phyloP scores from a whole-genome alignment of 225 moss, liverwort and hornwort genomes.

The Marchantia polymorpha region DNA sequence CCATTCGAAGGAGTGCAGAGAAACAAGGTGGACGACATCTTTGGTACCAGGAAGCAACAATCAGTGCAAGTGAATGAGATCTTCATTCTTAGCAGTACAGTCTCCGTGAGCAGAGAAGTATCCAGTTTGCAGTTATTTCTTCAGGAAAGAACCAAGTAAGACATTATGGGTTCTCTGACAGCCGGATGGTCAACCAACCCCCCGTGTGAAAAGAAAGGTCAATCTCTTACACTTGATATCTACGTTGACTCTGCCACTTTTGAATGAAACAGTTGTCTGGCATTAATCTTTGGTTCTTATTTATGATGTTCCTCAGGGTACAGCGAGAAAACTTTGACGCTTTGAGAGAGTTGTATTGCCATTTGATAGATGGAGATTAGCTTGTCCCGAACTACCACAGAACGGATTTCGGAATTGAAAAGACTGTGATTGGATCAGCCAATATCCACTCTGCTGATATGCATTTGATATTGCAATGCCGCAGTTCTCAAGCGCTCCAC shows the following conservation, averaged over 20 bases:
- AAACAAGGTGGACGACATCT: background rate
- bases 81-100: background rate
- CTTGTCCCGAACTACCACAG: background rate
- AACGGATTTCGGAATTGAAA: background rate
- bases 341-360: background rate
- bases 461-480: background rate
- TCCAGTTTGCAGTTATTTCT: background rate
- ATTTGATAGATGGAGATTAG: background rate
- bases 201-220: constrained; percentile 7
- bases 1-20: background rate
- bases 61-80: background rate
- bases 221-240: background rate
- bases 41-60: background rate
- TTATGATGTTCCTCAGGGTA: background rate
- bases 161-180: constrained; percentile 7
- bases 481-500: background rate
- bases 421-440: background rate
- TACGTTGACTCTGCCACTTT: background rate
- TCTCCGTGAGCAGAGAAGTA: background rate
- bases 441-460: background rate
- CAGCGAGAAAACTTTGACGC: background rate
- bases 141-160: background rate
- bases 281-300: background rate
- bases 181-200: constrained; percentile 7
- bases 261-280: too few species aligned